Evolutionary conservation across 2,329 filamentous ascomycete genomes (phyloP), one percentile per base, ranked within the genome.

Genomic region (Cladosporium austrohemisphaericum): DNA sequence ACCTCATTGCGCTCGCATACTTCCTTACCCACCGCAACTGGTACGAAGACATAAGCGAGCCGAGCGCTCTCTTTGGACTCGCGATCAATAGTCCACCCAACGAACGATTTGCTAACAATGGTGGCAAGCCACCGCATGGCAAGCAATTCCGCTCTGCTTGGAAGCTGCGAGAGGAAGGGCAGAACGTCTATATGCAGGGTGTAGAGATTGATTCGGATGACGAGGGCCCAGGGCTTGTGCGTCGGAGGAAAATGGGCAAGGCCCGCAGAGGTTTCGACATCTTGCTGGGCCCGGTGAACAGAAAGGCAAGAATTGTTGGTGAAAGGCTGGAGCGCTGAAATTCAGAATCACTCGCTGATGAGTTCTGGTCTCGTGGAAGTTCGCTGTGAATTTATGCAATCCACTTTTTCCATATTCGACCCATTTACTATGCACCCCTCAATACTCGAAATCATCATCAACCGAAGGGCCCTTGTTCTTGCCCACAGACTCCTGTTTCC

Each of bases 361-460:
- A n/a, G n/a, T n/a, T n/a, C n/a, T n/a, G n/a, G n/a, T n/a, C n/a
- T n/a, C n/a, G n/a, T n/a, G n/a, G n/a, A n/a, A n/a, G n/a, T n/a
- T n/a, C n/a, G n/a, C n/a, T n/a, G n/a, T n/a, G n/a, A n/a, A n/a
- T n/a, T n/a, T n/a, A n/a, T n/a, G n/a, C n/a, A n/a, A n/a, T n/a
- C n/a, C n/a, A n/a, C n/a, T n/a, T n/a, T n/a, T n/a, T n/a, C n/a
- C n/a, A n/a, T n/a, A n/a, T n/a, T n/a, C n/a, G n/a, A n/a, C n/a
- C n/a, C n/a, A n/a, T n/a, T n/a, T n/a, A n/a, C n/a, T n/a, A n/a
- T n/a, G n/a, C n/a, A n/a, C n/a, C n/a, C 11, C 32, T 65, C 57
- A 98, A 71, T 98, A 98, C 75, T 98, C 93, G 71, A 96, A 98
- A 68, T 97, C 91, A 71, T 97, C 92, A 75, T 98, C 93, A 49